Base-by-base conservation (phyloP, 306 rosid genomes). In the Inga leiocalycina region DNA sequence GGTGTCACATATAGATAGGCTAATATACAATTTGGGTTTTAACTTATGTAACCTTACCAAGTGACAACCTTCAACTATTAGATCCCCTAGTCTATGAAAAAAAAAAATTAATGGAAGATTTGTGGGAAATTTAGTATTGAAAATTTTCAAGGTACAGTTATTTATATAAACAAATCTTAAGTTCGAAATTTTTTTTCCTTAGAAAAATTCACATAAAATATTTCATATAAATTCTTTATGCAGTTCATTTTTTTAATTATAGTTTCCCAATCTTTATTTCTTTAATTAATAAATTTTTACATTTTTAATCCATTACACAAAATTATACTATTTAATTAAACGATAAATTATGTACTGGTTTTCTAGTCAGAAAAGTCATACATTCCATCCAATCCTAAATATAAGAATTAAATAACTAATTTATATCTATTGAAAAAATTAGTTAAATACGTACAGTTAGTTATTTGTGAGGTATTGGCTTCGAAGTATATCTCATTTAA, bases 1-100 rank as follows among this genome's bases (percentile, higher is more conserved):
- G 17, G 19, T 27, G 69, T 64, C 69, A 30, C 19, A 12, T 30
- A 14, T 5, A 14, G 39, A 30, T 11, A 4, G 10, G 41, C 14
- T 13, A 12, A 30, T 14, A 27, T 64, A 54, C 76, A 37, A 66
- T 48, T 77, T 67, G 9, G 6, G 24, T 39, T 73, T 72, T 30
- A 74, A 74, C n/a, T 41, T n/a, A n/a, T 68, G 79, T 84, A 82
- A 86, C 81, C 84, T 75, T 51, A 66, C 30, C 32, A 3, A 35
- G 64, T 67, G 71, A 74, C 35, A 66, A 30, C 39, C 49, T 48
- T 72, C 27, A 70, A 34, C 49, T 27, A 43, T 62, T 52, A 27
- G 64, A 73, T 62, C 34, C n/a, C n/a, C n/a, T n/a, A n/a, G n/a
- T n/a, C n/a, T n/a, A n/a, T n/a, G n/a, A n/a, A n/a, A n/a, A n/a